These are phyloP conservation scores for Diaporthe nobilis DNA, from an alignment of 2,329 filamentous ascomycete genomes.

Conservation along the genomic window DNA sequence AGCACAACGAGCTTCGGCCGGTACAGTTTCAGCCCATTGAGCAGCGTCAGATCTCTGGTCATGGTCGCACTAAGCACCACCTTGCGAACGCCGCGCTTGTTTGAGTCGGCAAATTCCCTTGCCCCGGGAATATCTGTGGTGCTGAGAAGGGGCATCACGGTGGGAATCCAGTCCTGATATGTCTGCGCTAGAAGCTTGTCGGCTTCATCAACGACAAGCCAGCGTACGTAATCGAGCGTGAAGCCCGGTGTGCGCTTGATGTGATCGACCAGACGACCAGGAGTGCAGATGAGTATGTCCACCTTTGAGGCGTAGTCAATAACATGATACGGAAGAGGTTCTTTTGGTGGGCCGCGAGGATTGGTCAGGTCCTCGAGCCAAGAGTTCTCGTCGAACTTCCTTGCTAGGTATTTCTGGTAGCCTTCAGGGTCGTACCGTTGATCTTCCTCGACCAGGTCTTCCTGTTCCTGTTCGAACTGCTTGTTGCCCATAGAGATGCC, in stretches of 20 bases:
- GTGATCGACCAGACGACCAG: constrained; percentile 92
- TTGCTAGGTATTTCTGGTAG: constrained; percentile 58
- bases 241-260: constrained; percentile 88
- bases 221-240: constrained; percentile 81
- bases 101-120: constrained; percentile 67
- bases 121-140: constrained; percentile 58
- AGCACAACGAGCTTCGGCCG: constrained; percentile 84
- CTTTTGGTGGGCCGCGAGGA: constrained; percentile 44
- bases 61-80: constrained; percentile 93
- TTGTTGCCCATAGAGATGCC: constrained; percentile 88
- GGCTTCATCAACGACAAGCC: constrained; percentile 94
- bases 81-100: constrained; percentile 76
- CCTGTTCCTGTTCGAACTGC: constrained; percentile 76
- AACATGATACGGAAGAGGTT: constrained; percentile 72
- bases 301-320: constrained; percentile 78
- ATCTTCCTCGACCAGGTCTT: constrained; percentile 60
- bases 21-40: constrained; percentile 79
- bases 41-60: constrained; percentile 85
- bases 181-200: constrained; percentile 92
- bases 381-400: constrained; percentile 58
- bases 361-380: constrained; percentile 46
- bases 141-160: constrained; percentile 75
- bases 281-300: constrained; percentile 92
- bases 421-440: constrained; percentile 75
- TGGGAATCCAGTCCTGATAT: constrained; percentile 90